phyloP scores from a whole-genome alignment of 202 grass and related monocot genomes.

The Thinopyrum obtusiflorum region DNA sequence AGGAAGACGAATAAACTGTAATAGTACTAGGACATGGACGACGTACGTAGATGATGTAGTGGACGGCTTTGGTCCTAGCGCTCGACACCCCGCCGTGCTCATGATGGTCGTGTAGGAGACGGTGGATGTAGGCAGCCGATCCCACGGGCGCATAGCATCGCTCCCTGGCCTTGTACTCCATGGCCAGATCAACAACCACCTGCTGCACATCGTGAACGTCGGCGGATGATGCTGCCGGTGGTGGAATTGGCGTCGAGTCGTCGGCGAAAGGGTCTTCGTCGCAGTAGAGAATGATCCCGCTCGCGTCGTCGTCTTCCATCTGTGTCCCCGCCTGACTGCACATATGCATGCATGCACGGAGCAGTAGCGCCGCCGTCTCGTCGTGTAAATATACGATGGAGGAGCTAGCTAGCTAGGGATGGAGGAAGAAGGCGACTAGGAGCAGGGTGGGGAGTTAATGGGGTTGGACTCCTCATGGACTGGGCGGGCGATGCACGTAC shows the following conservation, averaged over 20 bases:
- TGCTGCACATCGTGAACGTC: background rate
- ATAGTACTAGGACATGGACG: no score
- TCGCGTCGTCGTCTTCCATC: background rate
- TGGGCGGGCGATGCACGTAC: background rate
- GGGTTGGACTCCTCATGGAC: background rate
- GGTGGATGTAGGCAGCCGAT: conserved; percentile 26
- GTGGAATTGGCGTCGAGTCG: conserved; percentile 17
- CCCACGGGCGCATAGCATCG: conserved; percentile 24
- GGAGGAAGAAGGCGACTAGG: conserved; percentile 1
- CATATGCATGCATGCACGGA: background rate
- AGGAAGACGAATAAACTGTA: no score
- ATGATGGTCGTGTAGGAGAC: background rate
- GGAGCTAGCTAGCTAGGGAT: background rate
- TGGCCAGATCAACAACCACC: conserved; percentile 11
- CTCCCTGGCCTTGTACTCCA: conserved; percentile 46
- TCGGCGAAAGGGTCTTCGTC: conserved; percentile 59
- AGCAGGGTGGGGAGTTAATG: background rate
- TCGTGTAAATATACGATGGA: conserved; percentile 3
- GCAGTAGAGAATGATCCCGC: conserved; percentile 45
- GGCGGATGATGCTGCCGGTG: background rate
- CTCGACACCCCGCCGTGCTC: background rate
- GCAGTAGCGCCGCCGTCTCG: background rate
- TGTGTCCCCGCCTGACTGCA: background rate
- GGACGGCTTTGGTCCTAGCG: conserved; percentile 47
- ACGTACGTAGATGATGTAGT: conserved; percentile 65